Conservation (phyloP, 345 rosid genomes). For the Brassica nigra region DNA sequence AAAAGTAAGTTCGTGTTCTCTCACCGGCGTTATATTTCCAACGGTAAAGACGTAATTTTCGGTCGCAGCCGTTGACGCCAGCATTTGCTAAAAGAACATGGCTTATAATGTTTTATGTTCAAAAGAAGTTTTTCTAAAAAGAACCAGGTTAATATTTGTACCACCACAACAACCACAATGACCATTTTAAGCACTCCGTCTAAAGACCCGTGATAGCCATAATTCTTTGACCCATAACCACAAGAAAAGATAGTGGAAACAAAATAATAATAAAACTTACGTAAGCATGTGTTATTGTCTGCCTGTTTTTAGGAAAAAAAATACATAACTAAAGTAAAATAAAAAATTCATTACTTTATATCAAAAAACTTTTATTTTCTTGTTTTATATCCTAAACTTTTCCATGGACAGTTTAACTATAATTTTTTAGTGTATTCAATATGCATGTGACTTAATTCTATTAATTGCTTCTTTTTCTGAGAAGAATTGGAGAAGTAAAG, state of each 20-base stretch:
- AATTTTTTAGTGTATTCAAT: slow-evolving; percentile 13
- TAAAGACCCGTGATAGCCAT: background rate
- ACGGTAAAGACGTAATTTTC: too few species aligned
- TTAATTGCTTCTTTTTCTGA: background rate
- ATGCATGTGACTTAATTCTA: slow-evolving; percentile 28
- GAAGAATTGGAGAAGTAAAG: slow-evolving; percentile 3
- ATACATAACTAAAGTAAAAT: background rate
- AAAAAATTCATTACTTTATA: background rate
- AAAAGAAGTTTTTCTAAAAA: background rate
- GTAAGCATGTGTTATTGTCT: background rate
- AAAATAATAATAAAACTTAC: background rate
- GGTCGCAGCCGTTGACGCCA: too few species aligned
- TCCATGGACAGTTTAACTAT: background rate
- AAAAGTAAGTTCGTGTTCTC: too few species aligned
- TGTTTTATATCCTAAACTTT: background rate
- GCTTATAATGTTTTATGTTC: background rate
- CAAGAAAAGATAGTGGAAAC: background rate
- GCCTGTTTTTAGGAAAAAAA: background rate
- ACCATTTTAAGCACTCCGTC: background rate
- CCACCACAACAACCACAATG: background rate
- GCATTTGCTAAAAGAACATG: too few species aligned
- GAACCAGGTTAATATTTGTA: background rate
- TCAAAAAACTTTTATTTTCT: background rate
- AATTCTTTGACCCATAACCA: background rate
- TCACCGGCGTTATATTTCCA: too few species aligned